These are phyloP conservation scores for Rhodotorula sp. DNA, from an alignment of 1,284 basidiomycete species.

Conservation along the genomic window DNA sequence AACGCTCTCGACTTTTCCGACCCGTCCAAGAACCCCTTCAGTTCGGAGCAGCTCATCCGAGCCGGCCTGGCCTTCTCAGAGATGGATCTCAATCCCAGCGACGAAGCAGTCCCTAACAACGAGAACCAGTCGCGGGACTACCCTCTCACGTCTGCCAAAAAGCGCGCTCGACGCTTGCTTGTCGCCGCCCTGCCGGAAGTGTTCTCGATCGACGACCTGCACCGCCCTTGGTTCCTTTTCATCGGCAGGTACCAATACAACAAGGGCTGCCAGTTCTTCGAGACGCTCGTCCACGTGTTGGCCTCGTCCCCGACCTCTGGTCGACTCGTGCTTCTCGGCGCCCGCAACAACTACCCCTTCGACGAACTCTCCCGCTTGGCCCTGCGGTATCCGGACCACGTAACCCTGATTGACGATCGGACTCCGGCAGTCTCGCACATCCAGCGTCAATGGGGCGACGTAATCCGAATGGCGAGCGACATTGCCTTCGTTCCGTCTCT, in stretches of 20 bases:
- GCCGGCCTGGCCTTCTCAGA: constrained; percentile 22
- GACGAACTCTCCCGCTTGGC: constrained; percentile 7
- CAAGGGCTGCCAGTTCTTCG: constrained; percentile 36
- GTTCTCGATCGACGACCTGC: constrained; percentile 13
- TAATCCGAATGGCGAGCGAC: constrained; percentile 32
- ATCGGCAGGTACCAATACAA: constrained; percentile 38
- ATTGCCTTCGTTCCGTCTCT: constrained; percentile 29
- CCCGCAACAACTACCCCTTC: constrained; percentile 34
- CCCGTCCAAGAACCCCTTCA: constrained; percentile 27
- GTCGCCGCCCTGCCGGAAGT: constrained; percentile 10
- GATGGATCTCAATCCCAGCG: constrained; percentile 1
- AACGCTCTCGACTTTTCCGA: constrained; percentile 34
- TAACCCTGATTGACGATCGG: constrained; percentile 29
- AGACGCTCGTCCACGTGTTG: constrained; percentile 20
- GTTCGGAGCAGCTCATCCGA: constrained; percentile 3
- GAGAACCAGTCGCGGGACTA: neutral
- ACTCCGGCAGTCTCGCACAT: neutral
- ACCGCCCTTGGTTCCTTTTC: constrained; percentile 27
- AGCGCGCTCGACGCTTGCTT: constrained; percentile 19
- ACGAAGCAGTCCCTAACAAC: neutral
- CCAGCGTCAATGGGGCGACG: constrained; percentile 16
- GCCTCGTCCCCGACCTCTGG: neutral
- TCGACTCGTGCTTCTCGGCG: constrained; percentile 32
- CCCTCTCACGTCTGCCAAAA: constrained; percentile 4
- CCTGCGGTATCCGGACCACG: constrained; percentile 10